Conservation (phyloP, 345 rosid species). For the Lumnitzera racemosa region DNA sequence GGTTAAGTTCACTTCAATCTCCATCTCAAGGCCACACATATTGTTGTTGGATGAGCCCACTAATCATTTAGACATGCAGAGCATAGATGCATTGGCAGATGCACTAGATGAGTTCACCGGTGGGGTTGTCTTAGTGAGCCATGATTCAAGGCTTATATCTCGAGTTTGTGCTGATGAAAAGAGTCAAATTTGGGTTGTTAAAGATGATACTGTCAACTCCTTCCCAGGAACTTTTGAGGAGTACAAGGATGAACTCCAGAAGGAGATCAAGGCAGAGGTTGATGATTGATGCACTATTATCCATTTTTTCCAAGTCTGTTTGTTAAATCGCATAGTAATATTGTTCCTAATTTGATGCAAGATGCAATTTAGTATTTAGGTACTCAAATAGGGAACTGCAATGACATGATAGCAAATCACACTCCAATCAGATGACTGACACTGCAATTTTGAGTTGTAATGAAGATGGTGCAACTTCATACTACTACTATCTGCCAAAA, state of each 20-base stretch:
- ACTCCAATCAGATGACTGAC: too few relatives aligned
- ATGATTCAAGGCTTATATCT: constrained; percentile 86
- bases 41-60: constrained; percentile 88
- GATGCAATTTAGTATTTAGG: too few relatives aligned
- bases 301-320: too few relatives aligned
- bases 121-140: constrained; percentile 90
- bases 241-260: constrained; percentile 77
- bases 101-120: constrained; percentile 88
- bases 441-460: too few relatives aligned
- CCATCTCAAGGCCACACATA: constrained; percentile 91
- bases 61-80: constrained; percentile 95
- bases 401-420: too few relatives aligned
- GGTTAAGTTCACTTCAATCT: constrained; percentile 87
- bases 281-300: constrained; percentile 20
- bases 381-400: too few relatives aligned
- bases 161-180: constrained; percentile 81
- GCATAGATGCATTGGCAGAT: constrained; percentile 88
- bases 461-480: too few relatives aligned
- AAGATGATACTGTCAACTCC: constrained; percentile 55
- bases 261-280: constrained; percentile 69
- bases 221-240: constrained; percentile 72
- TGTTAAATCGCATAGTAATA: too few relatives aligned
- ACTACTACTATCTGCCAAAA: too few relatives aligned
- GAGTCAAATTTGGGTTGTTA: constrained; percentile 90
- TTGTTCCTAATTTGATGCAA: too few relatives aligned